Evolutionary conservation across 345 rosid species (phyloP).

Genomic region (Aegle marmelos): DNA sequence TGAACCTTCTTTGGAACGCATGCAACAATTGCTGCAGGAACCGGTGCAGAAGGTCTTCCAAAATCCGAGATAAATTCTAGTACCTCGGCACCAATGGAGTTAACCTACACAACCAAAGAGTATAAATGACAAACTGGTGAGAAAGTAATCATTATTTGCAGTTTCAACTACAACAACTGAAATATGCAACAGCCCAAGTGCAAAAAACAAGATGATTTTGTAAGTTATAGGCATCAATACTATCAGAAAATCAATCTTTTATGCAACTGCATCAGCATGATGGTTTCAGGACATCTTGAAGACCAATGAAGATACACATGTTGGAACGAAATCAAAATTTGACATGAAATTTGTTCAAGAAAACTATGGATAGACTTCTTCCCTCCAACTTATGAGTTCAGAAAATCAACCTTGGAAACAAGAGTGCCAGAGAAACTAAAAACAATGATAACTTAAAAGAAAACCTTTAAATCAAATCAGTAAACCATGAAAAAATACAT

Average conservation of each 20-base stretch:
- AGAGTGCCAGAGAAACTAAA: background rate
- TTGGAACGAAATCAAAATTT: background rate
- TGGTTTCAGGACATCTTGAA: background rate
- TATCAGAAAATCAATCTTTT: background rate
- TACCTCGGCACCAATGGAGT: conserved; percentile 85
- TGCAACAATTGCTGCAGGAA: conserved; percentile 98
- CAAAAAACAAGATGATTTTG: background rate
- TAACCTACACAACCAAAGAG: conserved; percentile 52
- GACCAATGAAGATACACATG: background rate
- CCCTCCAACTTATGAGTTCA: background rate
- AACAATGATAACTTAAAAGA: background rate
- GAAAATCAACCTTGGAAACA: background rate
- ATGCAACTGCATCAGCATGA: background rate
- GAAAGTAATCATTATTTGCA: background rate
- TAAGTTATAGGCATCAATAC: background rate
- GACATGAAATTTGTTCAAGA: background rate
- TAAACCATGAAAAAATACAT: background rate
- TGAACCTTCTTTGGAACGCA: conserved; percentile 92
- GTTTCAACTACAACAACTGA: background rate
- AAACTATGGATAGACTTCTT: background rate
- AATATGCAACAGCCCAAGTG: background rate
- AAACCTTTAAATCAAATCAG: background rate
- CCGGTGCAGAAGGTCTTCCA: conserved; percentile 87
- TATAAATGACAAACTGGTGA: conserved; percentile 8
- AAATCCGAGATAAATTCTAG: conserved; percentile 90